Evolutionary conservation across 371 early-diverging fungal genomes (phyloP), one percentile per base, ranked within the genome.

Genomic region (Blyttiomyces sp.): DNA sequence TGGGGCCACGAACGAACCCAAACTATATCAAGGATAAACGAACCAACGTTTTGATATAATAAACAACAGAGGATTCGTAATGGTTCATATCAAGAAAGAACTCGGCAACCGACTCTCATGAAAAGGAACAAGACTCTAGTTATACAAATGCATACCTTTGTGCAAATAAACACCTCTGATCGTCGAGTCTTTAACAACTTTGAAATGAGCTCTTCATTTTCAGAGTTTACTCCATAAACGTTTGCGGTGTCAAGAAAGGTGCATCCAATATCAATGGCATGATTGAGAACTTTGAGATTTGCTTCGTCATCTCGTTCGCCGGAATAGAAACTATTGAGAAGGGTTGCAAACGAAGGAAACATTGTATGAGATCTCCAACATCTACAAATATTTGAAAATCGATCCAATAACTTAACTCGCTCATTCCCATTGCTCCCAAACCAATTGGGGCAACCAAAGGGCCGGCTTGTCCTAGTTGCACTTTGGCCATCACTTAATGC

Each of bases 141-240:
- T 39, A 39, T n/a, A 13, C n/a, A 13, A 39, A 50, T 48, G 4
- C 51, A 52, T 17, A 62, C 59, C 62, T 84, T 84, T 24, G 84
- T 78, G 49, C 73, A 73, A 30, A 84, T 21, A 53, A 82, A 82
- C 4, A 82, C 70, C 4, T 77, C 72, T 27, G 63, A 49, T 30
- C 84, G 70, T 3, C 68, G 63, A 1, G 57, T 43, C 60, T 76
- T 74, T n/a, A 82, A 69, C 4, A 80, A 60, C 6, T 64, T 35
- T 54, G 75, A 54, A 36, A 80, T 42, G 2, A 83, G 66, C 23
- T 58, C 33, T 57, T 79, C 80, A 54, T 77, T 79, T 28, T 49
- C 58, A 3, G 61, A 54, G 30, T 27, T 30, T 27, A 2, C 24
- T n/a, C 62, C 74, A 31, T 64, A 69, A 26, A 71, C 49, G 61